These are phyloP conservation scores for Podaxis sp. DNA, from an alignment of 768 basidiomycete genomes.

Conservation along the genomic window DNA sequence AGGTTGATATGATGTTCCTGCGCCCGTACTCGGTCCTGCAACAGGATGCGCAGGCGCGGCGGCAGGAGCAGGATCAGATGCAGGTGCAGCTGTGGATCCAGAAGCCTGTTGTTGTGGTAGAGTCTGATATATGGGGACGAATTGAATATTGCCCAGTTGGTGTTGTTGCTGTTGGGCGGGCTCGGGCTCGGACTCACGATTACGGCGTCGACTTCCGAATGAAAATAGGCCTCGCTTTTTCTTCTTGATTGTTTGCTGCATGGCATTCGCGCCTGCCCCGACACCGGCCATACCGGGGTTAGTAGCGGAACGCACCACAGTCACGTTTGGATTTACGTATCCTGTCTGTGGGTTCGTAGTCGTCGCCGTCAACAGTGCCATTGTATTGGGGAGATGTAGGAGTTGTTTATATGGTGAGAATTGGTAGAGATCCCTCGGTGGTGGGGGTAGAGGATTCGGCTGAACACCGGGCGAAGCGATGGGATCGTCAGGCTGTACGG, in stretches of 20 bases:
- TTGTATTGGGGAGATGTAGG: slow-evolving; percentile 51
- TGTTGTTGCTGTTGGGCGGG: neutral
- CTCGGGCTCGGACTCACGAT: neutral
- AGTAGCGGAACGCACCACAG: slow-evolving; percentile 6
- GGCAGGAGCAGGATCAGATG: neutral
- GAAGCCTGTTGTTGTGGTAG: neutral
- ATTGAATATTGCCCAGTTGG: neutral
- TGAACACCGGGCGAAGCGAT: slow-evolving; percentile 23
- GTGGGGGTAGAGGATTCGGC: slow-evolving; percentile 62
- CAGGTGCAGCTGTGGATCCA: neutral
- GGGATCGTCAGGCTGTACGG: slow-evolving; percentile 22
- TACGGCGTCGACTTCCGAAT: slow-evolving; percentile 1
- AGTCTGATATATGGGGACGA: slow-evolving; percentile 12
- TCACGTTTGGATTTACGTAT: neutral
- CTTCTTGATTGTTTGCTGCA: neutral
- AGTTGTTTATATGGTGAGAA: slow-evolving; percentile 56
- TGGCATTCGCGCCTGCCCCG: slow-evolving; percentile 9
- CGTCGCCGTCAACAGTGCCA: slow-evolving; percentile 25
- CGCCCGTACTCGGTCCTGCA: neutral
- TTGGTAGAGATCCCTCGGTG: slow-evolving; percentile 61
- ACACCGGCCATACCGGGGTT: slow-evolving; percentile 15
- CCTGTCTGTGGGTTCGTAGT: slow-evolving; percentile 8
- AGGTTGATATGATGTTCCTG: neutral
- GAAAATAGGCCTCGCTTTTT: slow-evolving; percentile 10
- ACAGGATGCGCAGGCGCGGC: neutral